Evolutionary conservation across 2,329 filamentous ascomycete genomes (phyloP), one percentile per base, ranked within the genome.

Genomic region (Fusarium nematophilum): DNA sequence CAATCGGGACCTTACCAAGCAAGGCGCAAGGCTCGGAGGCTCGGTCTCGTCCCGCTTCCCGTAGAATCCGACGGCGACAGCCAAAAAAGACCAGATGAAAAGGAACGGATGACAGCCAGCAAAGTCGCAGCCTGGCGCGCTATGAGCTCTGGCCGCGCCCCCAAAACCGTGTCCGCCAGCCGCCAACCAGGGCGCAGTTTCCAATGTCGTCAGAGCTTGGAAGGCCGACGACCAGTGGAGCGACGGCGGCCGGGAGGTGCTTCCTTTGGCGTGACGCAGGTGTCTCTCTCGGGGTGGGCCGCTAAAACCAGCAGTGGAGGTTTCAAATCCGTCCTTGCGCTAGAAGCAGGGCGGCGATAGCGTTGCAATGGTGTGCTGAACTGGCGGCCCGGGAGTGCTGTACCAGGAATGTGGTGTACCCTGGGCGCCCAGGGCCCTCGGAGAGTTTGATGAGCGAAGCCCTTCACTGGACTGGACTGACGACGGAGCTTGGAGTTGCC

Each of bases 291-390:
- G 34, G 36, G 31, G 37, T 37, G 45, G 50, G 18, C 58, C 58
- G 51, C 58, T 61, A 60, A 40, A 39, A 21, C 21, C 21, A 21
- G 18, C 25, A 9, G 14, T 23, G 45, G 4, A 21, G 33, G 55
- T 53, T 63, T 55, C 31, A 42, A 53, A 26, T 49, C 38, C 29
- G 56, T 49, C 30, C 36, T 29, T 52, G 44, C 60, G 43, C 60
- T 63, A 64, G 60, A 63, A 64, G 46, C 46, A 64, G 44, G 60
- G 56, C 60, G 60, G 17, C 29, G 34, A 57, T 57, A 57, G 46
- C 36, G 50, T 64, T 45, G 42, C 45, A 23, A 53, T 26, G 37
- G 33, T 21, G 21, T 21, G 53, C 57, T 42, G 59, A 47, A 46
- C 14, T 39, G 34, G 45, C 45, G 26, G 10, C 13, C 17, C n/a